Percentiles rank a stretch among this genome's conserved stretches.
These are phyloP conservation scores for Paramecium pentaurelia DNA, from an alignment of 73 alveolate genomes.

Conservation along the genomic window DNA sequence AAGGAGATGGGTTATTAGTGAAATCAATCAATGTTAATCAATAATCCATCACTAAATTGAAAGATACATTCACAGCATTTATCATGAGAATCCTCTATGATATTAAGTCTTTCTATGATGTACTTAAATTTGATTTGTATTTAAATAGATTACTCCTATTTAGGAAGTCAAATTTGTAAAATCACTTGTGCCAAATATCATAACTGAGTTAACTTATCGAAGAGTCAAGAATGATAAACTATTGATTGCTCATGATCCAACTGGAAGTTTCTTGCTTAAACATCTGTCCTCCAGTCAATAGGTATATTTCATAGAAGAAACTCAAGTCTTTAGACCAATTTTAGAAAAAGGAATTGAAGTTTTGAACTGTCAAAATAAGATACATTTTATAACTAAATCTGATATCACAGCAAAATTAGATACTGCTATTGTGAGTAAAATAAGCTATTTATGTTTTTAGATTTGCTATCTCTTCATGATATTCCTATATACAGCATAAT, in stretches of 20 bases:
- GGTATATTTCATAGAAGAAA: background rate
- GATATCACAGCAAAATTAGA: background rate
- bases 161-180: constrained; percentile 5
- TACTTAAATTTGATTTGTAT: background rate
- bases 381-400: background rate
- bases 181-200: background rate
- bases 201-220: background rate
- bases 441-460: background rate
- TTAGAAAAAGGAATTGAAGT: background rate
- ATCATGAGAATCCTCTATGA: background rate
- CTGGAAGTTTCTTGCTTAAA: constrained; percentile 21
- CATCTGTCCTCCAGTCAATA: background rate
- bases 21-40: background rate
- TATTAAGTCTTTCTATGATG: background rate
- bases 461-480: background rate
- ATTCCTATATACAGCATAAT: background rate
- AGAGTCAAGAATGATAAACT: constrained; percentile 12
- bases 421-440: constrained; percentile 2
- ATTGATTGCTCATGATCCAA: constrained; percentile 23
- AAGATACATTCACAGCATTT: background rate
- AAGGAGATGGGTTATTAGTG: background rate
- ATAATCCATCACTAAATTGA: background rate
- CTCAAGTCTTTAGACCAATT: background rate
- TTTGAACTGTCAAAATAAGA: background rate
- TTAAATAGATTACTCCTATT: background rate